Evolutionary conservation across 306 rosid species (phyloP), one percentile per base, ranked within the genome.

Genomic region (Abrus precatorius): DNA sequence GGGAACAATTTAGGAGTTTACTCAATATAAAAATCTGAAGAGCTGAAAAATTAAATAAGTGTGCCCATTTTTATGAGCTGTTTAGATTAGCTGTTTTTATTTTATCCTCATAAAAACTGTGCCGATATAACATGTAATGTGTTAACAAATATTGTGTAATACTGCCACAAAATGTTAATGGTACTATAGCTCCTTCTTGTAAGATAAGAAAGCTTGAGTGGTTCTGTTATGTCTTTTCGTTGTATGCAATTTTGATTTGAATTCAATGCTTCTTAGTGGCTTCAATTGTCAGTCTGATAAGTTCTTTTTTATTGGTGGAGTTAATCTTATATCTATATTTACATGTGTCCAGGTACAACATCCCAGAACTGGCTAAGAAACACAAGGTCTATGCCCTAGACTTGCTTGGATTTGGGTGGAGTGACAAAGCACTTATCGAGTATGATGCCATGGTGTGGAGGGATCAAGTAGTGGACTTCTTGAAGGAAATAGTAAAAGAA

Each of bases 351-450:
- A 91, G 99, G 88, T 96, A 92, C 79, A 96, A 91, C 78, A 96
- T 93, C 68, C 98, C 99, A 36, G 94, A 89, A 89, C 90, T 93
- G 88, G 93, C 99, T 10, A 92, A 96, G 82, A 88, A 54, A 28
- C 82, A 95, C 83, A 93, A 89, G 91, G 98, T 95, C 57, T 95
- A 92, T 85, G 98, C 98, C 53, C 65, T 95, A 83, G 99, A 91
- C 90, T 90, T 95, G 90, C 89, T 93, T 80, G 98, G 98, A 49
- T 95, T 95, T 64, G 98, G 99, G 54, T 95, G 99, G 99, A 95
- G 99, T 84, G 98, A 95, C 83, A 95, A 95, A 75, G 99, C 99
- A 78, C 53, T 95, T 45, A 84, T 93, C 1, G 97, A 95, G n/a
- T 95, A 95, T 41, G 97, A 95, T 87, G 94, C 98, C 84, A 54